Evolutionary conservation across 495 filamentous ascomycete species (phyloP).

Genomic region (Penicillium pulvis): DNA sequence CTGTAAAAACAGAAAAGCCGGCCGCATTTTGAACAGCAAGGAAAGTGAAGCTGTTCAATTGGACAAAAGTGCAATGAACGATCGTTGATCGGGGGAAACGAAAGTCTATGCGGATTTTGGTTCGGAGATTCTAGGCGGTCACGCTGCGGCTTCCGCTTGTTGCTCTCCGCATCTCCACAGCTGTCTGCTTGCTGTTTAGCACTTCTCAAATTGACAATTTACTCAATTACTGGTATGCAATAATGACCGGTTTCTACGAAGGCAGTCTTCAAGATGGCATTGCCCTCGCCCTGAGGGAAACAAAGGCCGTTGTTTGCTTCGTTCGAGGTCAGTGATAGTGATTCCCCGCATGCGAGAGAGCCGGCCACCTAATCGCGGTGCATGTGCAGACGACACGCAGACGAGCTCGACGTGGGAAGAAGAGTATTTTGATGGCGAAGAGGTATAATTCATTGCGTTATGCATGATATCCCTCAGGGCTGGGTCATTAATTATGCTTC

Average conservation of each 20-base stretch:
- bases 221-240: conserved; percentile 15
- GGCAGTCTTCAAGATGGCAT: conserved; percentile 82
- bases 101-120: conserved; percentile 12
- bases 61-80: neutral
- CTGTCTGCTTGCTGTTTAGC: conserved; percentile 1
- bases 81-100: neutral
- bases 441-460: conserved; percentile 40
- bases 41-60: neutral
- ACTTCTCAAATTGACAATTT: neutral
- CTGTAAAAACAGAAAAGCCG: conserved; percentile 34
- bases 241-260: conserved; percentile 68
- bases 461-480: neutral
- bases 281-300: conserved; percentile 64
- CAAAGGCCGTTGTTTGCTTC: conserved; percentile 70
- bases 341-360: conserved; percentile 47
- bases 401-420: conserved; percentile 76
- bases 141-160: conserved; percentile 23
- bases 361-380: conserved; percentile 19
- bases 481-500: conserved; percentile 7
- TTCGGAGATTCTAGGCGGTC: conserved; percentile 19
- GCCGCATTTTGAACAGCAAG: conserved; percentile 30
- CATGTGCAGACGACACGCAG: conserved; percentile 58
- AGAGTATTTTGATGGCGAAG: conserved; percentile 64
- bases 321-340: conserved; percentile 58
- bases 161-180: conserved; percentile 17